phyloP scores from a whole-genome alignment of 345 rosid genomes.

The Rhodomyrtus tomentosa region DNA sequence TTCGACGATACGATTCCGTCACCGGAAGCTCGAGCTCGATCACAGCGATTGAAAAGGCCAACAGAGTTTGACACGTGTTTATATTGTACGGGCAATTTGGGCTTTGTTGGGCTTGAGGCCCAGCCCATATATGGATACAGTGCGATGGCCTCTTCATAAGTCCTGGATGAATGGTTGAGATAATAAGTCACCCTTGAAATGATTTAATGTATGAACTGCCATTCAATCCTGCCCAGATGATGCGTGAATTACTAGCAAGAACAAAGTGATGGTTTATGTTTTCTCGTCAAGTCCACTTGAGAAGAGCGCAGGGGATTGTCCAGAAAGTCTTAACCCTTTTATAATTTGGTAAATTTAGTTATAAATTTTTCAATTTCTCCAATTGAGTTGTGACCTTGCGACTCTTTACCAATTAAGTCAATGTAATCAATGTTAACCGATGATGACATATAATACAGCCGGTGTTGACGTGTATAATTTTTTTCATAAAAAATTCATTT shows the following conservation, averaged over 20 bases:
- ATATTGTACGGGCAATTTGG: not conserved
- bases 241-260: not conserved
- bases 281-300: not conserved
- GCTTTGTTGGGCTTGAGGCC: not conserved
- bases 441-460: too few species aligned
- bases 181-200: not conserved
- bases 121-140: not conserved
- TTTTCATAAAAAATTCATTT: too few species aligned
- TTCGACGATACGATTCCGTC: constrained; percentile 49
- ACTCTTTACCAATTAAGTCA: too few species aligned
- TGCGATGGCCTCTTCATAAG: not conserved
- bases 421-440: too few species aligned
- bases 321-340: too few species aligned
- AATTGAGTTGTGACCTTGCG: too few species aligned
- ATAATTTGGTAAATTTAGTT: too few species aligned
- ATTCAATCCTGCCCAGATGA: not conserved
- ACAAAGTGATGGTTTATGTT: not conserved
- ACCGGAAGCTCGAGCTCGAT: constrained; percentile 27
- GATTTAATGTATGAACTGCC: not conserved
- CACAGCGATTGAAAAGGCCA: constrained; percentile 43
- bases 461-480: too few species aligned
- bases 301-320: not conserved
- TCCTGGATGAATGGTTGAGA: not conserved
- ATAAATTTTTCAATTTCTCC: too few species aligned
- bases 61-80: not conserved